These are phyloP conservation scores for Vanrija pseudolonga DNA, from an alignment of 1,284 basidiomycete genomes.

Conservation along the genomic window DNA sequence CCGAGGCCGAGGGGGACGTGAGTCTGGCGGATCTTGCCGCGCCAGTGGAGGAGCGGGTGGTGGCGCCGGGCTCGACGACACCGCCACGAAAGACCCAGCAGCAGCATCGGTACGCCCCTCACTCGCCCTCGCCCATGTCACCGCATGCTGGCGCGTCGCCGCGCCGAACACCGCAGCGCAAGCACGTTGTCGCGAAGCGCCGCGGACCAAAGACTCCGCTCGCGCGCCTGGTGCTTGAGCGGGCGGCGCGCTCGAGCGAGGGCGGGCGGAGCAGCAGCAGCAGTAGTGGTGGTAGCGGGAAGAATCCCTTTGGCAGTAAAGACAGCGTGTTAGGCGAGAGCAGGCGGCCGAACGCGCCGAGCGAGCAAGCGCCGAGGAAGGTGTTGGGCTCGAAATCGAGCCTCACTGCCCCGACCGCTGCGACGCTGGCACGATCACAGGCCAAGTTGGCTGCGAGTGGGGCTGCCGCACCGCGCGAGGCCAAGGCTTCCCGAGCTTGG, in stretches of 20 bases:
- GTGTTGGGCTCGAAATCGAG: too few species aligned
- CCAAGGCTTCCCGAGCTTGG: too few species aligned
- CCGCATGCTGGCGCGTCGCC: conserved; percentile 23
- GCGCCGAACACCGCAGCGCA: conserved; percentile 20
- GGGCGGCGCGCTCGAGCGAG: background rate
- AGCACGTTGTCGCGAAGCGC: conserved; percentile 11
- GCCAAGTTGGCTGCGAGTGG: too few species aligned
- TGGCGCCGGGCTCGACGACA: background rate
- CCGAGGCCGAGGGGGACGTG: background rate
- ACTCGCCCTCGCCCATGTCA: conserved; percentile 38
- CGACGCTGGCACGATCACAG: too few species aligned
- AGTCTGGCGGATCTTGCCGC: background rate
- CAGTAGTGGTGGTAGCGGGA: background rate
- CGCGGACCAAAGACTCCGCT: conserved; percentile 33
- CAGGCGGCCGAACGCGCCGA: too few species aligned
- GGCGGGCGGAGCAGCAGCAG: background rate
- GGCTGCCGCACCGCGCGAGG: too few species aligned
- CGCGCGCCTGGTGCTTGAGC: conserved; percentile 40
- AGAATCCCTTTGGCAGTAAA: too few species aligned
- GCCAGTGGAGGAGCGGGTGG: conserved; percentile 39
- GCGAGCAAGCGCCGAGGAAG: too few species aligned
- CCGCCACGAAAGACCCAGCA: conserved; percentile 5
- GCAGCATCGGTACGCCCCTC: conserved; percentile 14
- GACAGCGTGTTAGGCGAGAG: too few species aligned
- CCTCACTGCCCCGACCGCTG: too few species aligned